A percentile compares a stretch with the other conserved stretches of the same genome.
Evolutionary conservation across 2,329 filamentous ascomycete genomes (phyloP).

Genomic region (Peltaster fructicola): DNA sequence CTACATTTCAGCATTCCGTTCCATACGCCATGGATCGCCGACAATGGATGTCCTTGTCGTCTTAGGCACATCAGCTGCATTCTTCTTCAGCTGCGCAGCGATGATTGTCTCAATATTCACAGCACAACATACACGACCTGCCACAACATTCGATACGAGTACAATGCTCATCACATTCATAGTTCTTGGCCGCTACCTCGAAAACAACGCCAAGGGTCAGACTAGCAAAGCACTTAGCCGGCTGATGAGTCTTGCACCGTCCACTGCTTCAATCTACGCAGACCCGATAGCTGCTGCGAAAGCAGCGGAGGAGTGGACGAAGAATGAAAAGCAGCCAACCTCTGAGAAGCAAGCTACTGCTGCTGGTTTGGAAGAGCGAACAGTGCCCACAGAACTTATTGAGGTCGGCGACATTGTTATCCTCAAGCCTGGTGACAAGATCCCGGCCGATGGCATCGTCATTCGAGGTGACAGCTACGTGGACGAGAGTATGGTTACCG

Average conservation of each 20-base stretch:
- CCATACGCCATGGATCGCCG: slow-evolving; percentile 71
- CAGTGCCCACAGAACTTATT: slow-evolving; percentile 86
- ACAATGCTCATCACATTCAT: slow-evolving; percentile 98
- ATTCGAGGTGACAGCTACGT: slow-evolving; percentile 83
- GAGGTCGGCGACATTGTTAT: slow-evolving; percentile 89
- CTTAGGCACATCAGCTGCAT: slow-evolving; percentile 82
- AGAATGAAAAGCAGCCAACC: slow-evolving; percentile 26
- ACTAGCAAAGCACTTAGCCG: slow-evolving; percentile 85
- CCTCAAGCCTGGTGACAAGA: slow-evolving; percentile 85
- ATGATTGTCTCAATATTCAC: slow-evolving; percentile 68
- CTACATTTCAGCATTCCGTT: slow-evolving; percentile 86
- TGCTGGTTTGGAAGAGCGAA: slow-evolving; percentile 48
- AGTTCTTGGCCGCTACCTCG: slow-evolving; percentile 73
- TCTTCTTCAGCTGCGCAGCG: slow-evolving; percentile 80
- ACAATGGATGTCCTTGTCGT: slow-evolving; percentile 98
- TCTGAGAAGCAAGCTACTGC: slow-evolving; percentile 37
- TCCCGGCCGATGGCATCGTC: slow-evolving; percentile 78
- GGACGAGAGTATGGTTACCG: slow-evolving; percentile 97
- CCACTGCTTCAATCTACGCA: slow-evolving; percentile 90
- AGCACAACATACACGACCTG: slow-evolving; percentile 62
- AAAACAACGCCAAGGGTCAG: slow-evolving; percentile 89
- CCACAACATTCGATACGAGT: slow-evolving; percentile 90
- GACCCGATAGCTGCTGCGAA: slow-evolving; percentile 91
- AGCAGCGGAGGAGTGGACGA: slow-evolving; percentile 61
- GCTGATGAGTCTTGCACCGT: slow-evolving; percentile 89